Conservation (phyloP, 2,329 filamentous ascomycete species). For the Bimuria novae-zelandiae region DNA sequence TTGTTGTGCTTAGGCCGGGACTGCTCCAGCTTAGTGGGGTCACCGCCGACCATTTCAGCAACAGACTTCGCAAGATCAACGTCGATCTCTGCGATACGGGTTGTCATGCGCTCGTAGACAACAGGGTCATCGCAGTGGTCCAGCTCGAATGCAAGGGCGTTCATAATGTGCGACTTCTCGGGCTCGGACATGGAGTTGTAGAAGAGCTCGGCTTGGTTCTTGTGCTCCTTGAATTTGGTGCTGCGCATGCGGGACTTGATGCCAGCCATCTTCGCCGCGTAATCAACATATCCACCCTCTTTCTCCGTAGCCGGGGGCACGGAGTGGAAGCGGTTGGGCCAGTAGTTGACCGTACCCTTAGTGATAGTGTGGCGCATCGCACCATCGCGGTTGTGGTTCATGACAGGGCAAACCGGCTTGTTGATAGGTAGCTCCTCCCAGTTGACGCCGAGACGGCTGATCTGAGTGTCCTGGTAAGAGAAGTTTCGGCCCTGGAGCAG, state of each 20-base stretch:
- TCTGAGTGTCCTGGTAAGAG: conserved; percentile 69
- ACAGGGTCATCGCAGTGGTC: conserved; percentile 81
- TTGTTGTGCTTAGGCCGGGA: conserved; percentile 66
- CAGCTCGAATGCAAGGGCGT: conserved; percentile 70
- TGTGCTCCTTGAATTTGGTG: conserved; percentile 78
- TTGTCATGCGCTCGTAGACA: conserved; percentile 72
- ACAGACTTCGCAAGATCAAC: conserved; percentile 70
- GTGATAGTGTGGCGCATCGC: conserved; percentile 73
- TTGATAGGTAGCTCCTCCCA: conserved; percentile 81
- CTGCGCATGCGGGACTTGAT: conserved; percentile 72
- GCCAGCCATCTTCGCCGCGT: conserved; percentile 66
- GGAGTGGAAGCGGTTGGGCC: conserved; percentile 72
- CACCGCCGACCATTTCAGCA: conserved; percentile 70
- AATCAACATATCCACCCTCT: conserved; percentile 72
- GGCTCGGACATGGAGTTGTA: conserved; percentile 73
- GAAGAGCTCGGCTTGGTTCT: conserved; percentile 79
- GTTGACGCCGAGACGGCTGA: conserved; percentile 72
- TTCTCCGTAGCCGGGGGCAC: conserved; percentile 64
- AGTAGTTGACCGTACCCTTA: conserved; percentile 77
- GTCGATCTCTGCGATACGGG: conserved; percentile 74
- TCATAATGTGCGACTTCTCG: conserved; percentile 67
- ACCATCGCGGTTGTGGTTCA: conserved; percentile 79
- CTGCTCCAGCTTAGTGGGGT: conserved; percentile 57
- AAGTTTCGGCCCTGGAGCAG: conserved; percentile 75
- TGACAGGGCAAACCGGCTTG: conserved; percentile 72